Evolutionary conservation across 2,329 filamentous ascomycete genomes (phyloP), one percentile per base, ranked within the genome.

Genomic region (Aspergillus tanneri): DNA sequence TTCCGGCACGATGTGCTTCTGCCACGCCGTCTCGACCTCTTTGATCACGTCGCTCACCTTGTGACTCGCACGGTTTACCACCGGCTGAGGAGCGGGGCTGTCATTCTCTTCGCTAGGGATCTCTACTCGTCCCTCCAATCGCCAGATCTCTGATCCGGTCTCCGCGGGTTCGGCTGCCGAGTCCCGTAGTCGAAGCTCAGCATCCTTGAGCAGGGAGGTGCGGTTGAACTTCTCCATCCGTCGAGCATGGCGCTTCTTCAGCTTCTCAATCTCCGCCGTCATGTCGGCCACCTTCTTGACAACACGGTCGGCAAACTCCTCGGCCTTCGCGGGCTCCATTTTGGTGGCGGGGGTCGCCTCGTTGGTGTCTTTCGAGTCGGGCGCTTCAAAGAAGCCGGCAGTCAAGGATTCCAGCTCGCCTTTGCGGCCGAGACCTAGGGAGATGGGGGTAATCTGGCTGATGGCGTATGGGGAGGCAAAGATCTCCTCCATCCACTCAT

Each of bases 401-500:
- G 93, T 97, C 45, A 97, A 73, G 0, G 81, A 78, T 19, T 88
- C 84, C 16, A 99, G 77, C 68, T 91, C 87, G 28, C 93, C 93
- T 69, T 85, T 88, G 42, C 87, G 79, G 3, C 93, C 93, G 8
- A 97, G 76, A 1, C 90, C 90, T 25, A 97, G 81, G 65, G 96
- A 91, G 2, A 90, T 83, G 0, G 92, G 90, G 7, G 86, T 83
- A 49, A 99, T 95, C 65, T 95, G 89, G 41, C 81, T 81, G 53
- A 92, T 87, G 19, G 87, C 80, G 65, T 96, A 96, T 0, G 91
- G 90, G 1, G 92, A 97, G 1, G 88, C 89, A 45, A 97, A 81
- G 22, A 99, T 85, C 71, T 99, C 92, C 64, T 97, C 93, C 89
- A 99, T 96, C 93, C 92, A 97, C 68, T 96, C 90, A 62, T 99